phyloP scores from a whole-genome alignment of 495 filamentous ascomycete genomes.

The Thermochaetoides thermophila region DNA sequence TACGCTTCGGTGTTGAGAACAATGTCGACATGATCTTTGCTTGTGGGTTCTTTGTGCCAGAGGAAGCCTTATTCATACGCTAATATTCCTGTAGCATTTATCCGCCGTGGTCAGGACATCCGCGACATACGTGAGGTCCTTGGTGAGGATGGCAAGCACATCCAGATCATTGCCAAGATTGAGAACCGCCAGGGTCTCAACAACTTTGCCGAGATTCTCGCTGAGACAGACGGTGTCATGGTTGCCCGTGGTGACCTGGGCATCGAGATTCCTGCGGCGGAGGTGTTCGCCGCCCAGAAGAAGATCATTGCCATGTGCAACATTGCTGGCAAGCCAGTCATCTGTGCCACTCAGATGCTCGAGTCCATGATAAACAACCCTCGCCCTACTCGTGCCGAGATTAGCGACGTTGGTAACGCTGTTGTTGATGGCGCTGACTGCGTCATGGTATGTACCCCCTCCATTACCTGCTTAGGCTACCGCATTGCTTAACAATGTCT shows the following conservation, averaged over 20 bases:
- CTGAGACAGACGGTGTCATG: slow-evolving; percentile 97
- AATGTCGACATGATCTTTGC: slow-evolving; percentile 98
- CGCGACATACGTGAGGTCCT: slow-evolving; percentile 79
- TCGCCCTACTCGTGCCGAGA: slow-evolving; percentile 91
- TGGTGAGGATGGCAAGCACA: slow-evolving; percentile 82
- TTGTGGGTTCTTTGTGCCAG: slow-evolving; percentile 25
- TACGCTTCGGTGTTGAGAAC: slow-evolving; percentile 94
- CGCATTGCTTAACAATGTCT: neutral
- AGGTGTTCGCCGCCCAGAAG: slow-evolving; percentile 99
- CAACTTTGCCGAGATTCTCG: slow-evolving; percentile 96
- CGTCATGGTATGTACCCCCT: slow-evolving; percentile 52
- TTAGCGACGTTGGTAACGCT: slow-evolving; percentile 95
- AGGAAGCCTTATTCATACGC: neutral
- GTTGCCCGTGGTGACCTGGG: slow-evolving; percentile 96
- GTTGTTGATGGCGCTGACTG: slow-evolving; percentile 96
- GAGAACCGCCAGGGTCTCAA: slow-evolving; percentile 96
- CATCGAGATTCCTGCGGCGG: slow-evolving; percentile 95
- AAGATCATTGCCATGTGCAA: slow-evolving; percentile 99
- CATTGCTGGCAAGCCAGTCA: slow-evolving; percentile 94
- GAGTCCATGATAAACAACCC: slow-evolving; percentile 99
- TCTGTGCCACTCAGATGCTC: slow-evolving; percentile 64
- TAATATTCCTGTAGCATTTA: slow-evolving; percentile 44
- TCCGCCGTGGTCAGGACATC: slow-evolving; percentile 85
- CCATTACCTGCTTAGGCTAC: no score
- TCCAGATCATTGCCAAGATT: slow-evolving; percentile 99